Evolutionary conservation across 192 early-diverging fungal genomes (phyloP), one percentile per base, ranked within the genome.

Genomic region (Backusella macrospora): DNA sequence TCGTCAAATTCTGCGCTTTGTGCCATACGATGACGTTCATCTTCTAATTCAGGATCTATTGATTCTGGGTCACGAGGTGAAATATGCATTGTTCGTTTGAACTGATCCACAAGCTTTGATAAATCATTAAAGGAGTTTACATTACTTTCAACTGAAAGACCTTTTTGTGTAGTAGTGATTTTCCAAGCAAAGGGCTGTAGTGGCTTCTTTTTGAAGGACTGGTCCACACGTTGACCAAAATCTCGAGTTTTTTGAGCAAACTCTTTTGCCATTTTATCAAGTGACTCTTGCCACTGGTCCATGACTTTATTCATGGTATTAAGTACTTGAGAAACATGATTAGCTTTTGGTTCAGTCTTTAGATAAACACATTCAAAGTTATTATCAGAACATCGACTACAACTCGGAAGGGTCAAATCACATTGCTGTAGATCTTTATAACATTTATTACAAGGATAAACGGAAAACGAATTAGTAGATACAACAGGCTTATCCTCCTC

Each of bases 291-390:
- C 80, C 80, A 81, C 62, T 78, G 76, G 29, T 81, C 80, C 70
- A 81, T 73, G 15, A 81, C 76, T 43, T 81, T 81, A 70, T 81
- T 81, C 80, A 81, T 81, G 1, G 80, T 81, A 43, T 62, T 81
- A 5, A 81, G 70, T 0, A 81, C 80, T 52, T 81, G 80, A 21
- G 80, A 81, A 5, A 81, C 80, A 49, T 81, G 76, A 26, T 81
- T 81, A 13, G 80, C 80, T 21, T 81, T 81, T 13, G 80, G 80
- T 6, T 77, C 73, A 14, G 80, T 81, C 23, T 75, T 77, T 6
- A 63, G 74, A 38, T 81, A 81, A 0, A 64, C 69, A 43, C 80
- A 81, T 29, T 73, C 76, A 47, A 73, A 77, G 6, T 70, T 65
- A 62, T 75, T 71, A 12, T 69, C 70, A 21, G 18, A 39, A 10